These are phyloP conservation scores for Podospora fimiseda DNA, from an alignment of 495 filamentous ascomycete species.

Conservation along the genomic window DNA sequence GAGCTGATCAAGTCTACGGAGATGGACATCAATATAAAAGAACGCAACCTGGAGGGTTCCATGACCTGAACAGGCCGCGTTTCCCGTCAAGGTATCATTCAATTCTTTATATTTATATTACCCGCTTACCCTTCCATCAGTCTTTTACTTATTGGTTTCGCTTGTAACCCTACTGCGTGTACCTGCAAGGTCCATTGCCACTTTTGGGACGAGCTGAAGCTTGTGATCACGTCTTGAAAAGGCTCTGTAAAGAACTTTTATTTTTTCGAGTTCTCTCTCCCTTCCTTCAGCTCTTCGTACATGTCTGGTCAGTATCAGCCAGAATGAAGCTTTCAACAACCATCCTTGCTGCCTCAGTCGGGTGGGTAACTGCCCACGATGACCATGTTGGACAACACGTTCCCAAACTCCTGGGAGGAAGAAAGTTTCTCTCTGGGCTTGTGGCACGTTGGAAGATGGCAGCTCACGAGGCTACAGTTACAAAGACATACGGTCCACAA, in stretches of 20 bases:
- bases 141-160: conserved; percentile 4
- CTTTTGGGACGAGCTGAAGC: conserved; percentile 3
- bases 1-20: conserved; percentile 6
- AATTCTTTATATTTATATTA: conserved; percentile 22
- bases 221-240: conserved; percentile 17
- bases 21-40: conserved; percentile 18
- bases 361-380: conserved; percentile 25
- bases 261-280: too few relatives aligned
- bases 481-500: conserved; percentile 3
- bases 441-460: conserved; percentile 14
- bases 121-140: conserved; percentile 14
- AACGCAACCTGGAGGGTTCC: conserved; percentile 3
- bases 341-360: conserved; percentile 21
- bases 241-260: too few relatives aligned
- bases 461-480: neutral
- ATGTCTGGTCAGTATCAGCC: conserved; percentile 6
- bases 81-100: conserved; percentile 17
- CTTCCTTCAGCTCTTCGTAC: too few relatives aligned
- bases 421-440: conserved; percentile 28
- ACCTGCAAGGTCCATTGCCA: conserved; percentile 9
- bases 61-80: conserved; percentile 6
- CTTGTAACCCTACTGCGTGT: conserved; percentile 22
- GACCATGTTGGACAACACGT: conserved; percentile 26
- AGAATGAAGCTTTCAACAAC: conserved; percentile 30
- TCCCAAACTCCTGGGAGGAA: conserved; percentile 32